Evolutionary conservation across 257 asterid species (phyloP), one percentile per base, ranked within the genome.

Genomic region (Capsicum rhomboideum): DNA sequence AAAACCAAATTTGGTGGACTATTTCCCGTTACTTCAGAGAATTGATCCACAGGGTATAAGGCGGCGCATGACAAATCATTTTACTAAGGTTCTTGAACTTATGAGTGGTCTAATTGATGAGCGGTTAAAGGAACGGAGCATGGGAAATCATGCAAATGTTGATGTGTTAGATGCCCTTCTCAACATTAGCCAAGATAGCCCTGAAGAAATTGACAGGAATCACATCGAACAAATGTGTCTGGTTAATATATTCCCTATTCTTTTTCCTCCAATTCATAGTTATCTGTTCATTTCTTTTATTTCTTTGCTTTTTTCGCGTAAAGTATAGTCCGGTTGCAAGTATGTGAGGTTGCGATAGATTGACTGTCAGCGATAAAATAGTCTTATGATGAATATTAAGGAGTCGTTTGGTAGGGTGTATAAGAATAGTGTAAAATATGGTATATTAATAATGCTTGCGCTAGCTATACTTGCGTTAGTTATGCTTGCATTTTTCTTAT

Each of bases 221-320:
- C 98, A 93, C 80, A 91, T 95, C 63, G 93, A 93, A 79, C 93
- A 92, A 74, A 2, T 95, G 91, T 91, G 91, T 90, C 42, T 93
- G 97, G 97, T 93, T 53, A 68, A 37, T 8, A 86, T 80, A 2
- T 52, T 52, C 23, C 59, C 46, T 69, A 14, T n/a, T 20, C 59
- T 6, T 55, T 21, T 50, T 68, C 37, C 69, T 23, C 1, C 37
- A 23, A 61, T 61, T 21, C 16, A 9, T 21, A 8, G 21, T 59
- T 59, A 59, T 21, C 16, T 23, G 68, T 21, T 23, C 17, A 10
- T 21, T 59, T 21, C 34, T 56, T 59, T 3, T 59, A 59, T 59
- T 21, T 59, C 9, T 21, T 59, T 55, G 11, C 4, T 20, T 55
- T 55, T 55, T 55, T 3, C 2, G 0, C 63, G 26, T 5, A 34